phyloP scores from a whole-genome alignment of 2,329 filamentous ascomycete species.

The Fusarium nisikadoi region DNA sequence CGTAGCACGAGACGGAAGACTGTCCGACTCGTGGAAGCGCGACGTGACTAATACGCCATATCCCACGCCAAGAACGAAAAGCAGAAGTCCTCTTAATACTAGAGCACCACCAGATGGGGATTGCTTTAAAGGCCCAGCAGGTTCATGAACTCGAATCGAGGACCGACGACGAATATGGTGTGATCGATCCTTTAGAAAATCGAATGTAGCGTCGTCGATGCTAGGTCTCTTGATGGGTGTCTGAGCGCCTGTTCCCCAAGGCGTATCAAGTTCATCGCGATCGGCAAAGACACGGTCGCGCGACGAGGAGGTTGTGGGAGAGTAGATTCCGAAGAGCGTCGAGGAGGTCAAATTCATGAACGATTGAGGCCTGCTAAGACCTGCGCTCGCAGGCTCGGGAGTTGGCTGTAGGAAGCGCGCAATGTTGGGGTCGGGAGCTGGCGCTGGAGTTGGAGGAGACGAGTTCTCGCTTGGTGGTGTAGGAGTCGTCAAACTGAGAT shows the following conservation, averaged over 20 bases:
- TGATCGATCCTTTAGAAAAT: conserved; percentile 56
- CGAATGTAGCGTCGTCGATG: conserved; percentile 58
- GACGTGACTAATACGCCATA: conserved; percentile 83
- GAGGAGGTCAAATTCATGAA: conserved; percentile 88
- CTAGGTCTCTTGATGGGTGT: conserved; percentile 66
- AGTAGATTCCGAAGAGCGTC: conserved; percentile 92
- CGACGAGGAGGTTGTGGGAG: conserved; percentile 69
- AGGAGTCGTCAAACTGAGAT: conserved; percentile 61
- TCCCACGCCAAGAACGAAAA: conserved; percentile 82
- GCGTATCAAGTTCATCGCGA: conserved; percentile 70
- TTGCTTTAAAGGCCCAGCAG: conserved; percentile 42
- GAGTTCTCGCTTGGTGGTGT: conserved; percentile 55
- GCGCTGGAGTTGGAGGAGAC: conserved; percentile 30
- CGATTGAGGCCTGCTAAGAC: conserved; percentile 77
- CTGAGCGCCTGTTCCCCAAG: conserved; percentile 82
- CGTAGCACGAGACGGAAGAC: conserved; percentile 68
- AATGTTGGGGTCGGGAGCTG: conserved; percentile 45
- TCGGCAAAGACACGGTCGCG: conserved; percentile 55
- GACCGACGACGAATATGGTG: conserved; percentile 49
- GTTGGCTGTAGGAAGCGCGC: conserved; percentile 55
- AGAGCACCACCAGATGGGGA: conserved; percentile 58
- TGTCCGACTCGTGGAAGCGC: conserved; percentile 74
- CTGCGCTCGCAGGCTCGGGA: conserved; percentile 43
- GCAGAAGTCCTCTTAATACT: conserved; percentile 66
- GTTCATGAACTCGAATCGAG: conserved; percentile 47